A percentile compares a stretch with the other conserved stretches of the same genome.
phyloP scores from a whole-genome alignment of 2,329 filamentous ascomycete species.

The Penicillium sp. region DNA sequence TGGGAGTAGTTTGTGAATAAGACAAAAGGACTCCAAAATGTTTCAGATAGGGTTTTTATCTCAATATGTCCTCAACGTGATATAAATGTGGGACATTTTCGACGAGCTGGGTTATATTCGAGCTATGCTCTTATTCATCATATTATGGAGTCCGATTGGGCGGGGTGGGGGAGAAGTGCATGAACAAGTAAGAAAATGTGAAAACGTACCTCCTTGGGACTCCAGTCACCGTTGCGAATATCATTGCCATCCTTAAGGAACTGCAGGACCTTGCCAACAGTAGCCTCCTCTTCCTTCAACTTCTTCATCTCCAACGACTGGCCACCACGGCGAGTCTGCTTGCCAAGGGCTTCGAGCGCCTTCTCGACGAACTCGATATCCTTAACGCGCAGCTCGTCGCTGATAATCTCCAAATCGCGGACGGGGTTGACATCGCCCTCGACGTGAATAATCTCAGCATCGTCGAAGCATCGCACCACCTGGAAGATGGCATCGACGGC shows the following conservation, averaged over 20 bases:
- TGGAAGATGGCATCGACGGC: conserved; percentile 98
- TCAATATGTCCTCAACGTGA: conserved; percentile 79
- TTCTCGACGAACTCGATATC: conserved; percentile 99
- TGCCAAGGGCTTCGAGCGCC: conserved; percentile 84
- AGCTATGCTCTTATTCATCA: conserved; percentile 99
- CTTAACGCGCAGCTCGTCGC: conserved; percentile 93
- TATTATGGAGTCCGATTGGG: conserved; percentile 38
- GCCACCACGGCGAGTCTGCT: conserved; percentile 91
- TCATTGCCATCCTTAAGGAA: conserved; percentile 88
- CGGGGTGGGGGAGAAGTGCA: neutral
- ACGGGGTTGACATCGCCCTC: conserved; percentile 97
- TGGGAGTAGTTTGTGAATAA: conserved; percentile 14
- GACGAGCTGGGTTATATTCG: conserved; percentile 99
- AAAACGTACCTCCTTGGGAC: conserved; percentile 80
- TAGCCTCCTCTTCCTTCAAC: conserved; percentile 89
- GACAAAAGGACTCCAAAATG: conserved; percentile 39
- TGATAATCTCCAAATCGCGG: conserved; percentile 94
- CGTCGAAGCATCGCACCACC: conserved; percentile 95
- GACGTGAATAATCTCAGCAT: conserved; percentile 99
- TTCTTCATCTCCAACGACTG: conserved; percentile 98
- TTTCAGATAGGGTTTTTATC: conserved; percentile 76
- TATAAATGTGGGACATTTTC: conserved; percentile 70
- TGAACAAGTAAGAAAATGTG: conserved; percentile 16
- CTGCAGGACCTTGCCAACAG: conserved; percentile 83
- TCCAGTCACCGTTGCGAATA: conserved; percentile 86